phyloP scores from a whole-genome alignment of 2,329 filamentous ascomycete species.

The Aspergillus niger region DNA sequence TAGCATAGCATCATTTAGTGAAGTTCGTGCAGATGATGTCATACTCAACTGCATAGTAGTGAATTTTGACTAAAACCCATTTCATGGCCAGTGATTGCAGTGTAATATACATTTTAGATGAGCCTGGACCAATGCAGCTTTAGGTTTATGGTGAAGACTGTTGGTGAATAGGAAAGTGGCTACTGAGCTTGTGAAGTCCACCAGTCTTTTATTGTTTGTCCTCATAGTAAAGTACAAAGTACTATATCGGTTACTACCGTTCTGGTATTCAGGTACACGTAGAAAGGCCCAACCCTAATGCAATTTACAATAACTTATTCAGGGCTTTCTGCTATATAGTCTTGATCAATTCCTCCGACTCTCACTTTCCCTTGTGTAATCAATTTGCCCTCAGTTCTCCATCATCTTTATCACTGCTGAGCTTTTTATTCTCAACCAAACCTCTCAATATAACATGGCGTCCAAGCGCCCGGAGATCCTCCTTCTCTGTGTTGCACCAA shows the following conservation, averaged over 20 bases:
- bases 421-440: neutral
- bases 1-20: neutral
- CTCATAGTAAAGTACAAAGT: neutral
- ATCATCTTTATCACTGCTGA: neutral
- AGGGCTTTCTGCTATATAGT: neutral
- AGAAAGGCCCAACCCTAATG: neutral
- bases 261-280: neutral
- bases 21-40: neutral
- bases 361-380: no score
- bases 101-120: neutral
- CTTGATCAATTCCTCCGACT: neutral
- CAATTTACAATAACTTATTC: neutral
- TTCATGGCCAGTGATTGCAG: neutral
- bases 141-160: neutral
- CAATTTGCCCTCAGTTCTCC: neutral
- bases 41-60: neutral
- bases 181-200: neutral
- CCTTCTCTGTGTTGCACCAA: neutral
- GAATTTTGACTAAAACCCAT: neutral
- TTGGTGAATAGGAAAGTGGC: neutral
- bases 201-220: neutral
- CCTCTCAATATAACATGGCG: neutral
- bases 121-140: neutral
- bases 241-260: neutral
- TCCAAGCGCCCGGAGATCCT: neutral